Evolutionary conservation across 2,329 filamentous ascomycete species (phyloP).

Genomic region (Venturia pyrina): DNA sequence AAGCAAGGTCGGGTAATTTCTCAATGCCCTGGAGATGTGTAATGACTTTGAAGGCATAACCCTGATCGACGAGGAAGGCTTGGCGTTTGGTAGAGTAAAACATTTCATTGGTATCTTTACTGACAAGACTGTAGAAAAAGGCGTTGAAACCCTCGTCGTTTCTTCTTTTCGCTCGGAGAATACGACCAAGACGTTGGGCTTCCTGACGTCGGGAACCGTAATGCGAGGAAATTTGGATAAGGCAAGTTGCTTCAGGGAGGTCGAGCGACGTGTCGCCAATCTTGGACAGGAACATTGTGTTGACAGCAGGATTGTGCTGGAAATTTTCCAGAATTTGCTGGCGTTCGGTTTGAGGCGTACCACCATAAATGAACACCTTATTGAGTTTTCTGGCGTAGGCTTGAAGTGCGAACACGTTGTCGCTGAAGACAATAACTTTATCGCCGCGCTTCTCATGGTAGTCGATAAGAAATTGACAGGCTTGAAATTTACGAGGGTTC

Average conservation of each 20-base stretch:
- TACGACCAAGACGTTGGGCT: slow-evolving; percentile 84
- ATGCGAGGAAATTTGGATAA: slow-evolving; percentile 96
- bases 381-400: slow-evolving; percentile 73
- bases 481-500: slow-evolving; percentile 96
- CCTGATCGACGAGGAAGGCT: slow-evolving; percentile 94
- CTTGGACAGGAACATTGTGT: slow-evolving; percentile 92
- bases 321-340: slow-evolving; percentile 87
- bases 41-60: slow-evolving; percentile 98
- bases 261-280: slow-evolving; percentile 98
- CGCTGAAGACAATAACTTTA: slow-evolving; percentile 97
- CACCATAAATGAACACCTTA: slow-evolving; percentile 87
- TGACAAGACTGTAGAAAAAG: slow-evolving; percentile 96
- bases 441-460: slow-evolving; percentile 92
- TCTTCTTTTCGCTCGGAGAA: slow-evolving; percentile 85
- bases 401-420: slow-evolving; percentile 89
- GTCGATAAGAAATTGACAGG: slow-evolving; percentile 95
- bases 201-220: slow-evolving; percentile 96
- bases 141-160: slow-evolving; percentile 99
- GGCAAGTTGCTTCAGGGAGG: slow-evolving; percentile 86
- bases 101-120: slow-evolving; percentile 97
- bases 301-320: slow-evolving; percentile 80
- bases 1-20: slow-evolving; percentile 68
- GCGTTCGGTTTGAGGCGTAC: slow-evolving; percentile 76
- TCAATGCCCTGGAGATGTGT: slow-evolving; percentile 90
- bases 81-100: slow-evolving; percentile 94